These are phyloP conservation scores for Mallotus repandus DNA, from an alignment of 441 rosid species.

Conservation along the genomic window DNA sequence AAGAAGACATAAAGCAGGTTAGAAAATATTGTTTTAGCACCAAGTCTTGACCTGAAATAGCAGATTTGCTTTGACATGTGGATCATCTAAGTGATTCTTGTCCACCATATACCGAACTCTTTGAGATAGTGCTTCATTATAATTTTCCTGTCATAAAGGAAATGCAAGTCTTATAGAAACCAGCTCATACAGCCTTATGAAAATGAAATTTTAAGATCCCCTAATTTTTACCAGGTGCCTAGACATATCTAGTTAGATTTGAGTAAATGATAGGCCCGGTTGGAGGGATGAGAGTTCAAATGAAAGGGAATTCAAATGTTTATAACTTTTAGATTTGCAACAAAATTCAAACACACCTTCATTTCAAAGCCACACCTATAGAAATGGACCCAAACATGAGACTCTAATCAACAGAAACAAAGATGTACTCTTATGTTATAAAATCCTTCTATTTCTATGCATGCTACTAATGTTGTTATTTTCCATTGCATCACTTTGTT, in stretches of 20 bases:
- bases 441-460: not conserved
- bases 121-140: constrained; percentile 73
- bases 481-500: not conserved
- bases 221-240: not conserved
- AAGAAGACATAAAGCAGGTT: not conserved
- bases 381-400: not conserved
- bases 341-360: too few species aligned
- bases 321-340: too few species aligned
- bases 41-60: constrained; percentile 65
- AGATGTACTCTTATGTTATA: not conserved
- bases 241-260: not conserved
- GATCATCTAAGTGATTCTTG: constrained; percentile 81
- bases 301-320: not conserved
- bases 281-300: not conserved
- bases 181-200: not conserved
- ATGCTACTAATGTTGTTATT: not conserved
- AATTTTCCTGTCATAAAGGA: constrained; percentile 60
- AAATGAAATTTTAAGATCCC: not conserved
- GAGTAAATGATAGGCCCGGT: not conserved
- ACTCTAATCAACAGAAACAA: not conserved
- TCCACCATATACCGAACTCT: constrained; percentile 77
- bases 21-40: not conserved
- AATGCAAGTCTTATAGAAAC: not conserved
- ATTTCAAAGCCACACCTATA: too few species aligned
- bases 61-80: constrained; percentile 91